Evolutionary conservation across 495 filamentous ascomycete genomes (phyloP), one percentile per base, ranked within the genome.

Genomic region (Podospora conica): DNA sequence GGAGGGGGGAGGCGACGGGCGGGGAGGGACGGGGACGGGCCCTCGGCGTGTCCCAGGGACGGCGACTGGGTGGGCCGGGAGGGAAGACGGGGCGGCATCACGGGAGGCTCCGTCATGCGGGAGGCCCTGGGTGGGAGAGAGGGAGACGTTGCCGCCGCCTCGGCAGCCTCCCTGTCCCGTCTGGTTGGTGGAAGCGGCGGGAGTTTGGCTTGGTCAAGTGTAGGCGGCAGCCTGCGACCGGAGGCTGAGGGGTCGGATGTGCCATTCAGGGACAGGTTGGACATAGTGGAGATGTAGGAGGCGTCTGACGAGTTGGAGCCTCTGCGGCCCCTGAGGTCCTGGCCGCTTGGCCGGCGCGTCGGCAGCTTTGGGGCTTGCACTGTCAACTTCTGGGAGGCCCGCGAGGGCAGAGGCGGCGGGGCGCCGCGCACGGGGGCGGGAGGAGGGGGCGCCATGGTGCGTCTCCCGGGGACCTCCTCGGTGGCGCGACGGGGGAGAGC

Each of bases 171-270:
- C 9, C 74, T 70, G 58, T 82, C 80, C 22, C 76, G 77, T 64
- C 79, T 71, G 5, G 77, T 79, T 5, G 80, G 80, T 0, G 79
- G 81, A 9, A 86, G 72, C 20, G 78, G 82, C 0, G 84, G 83
- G 0, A 86, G 75, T 29, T 80, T 81, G 8, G 82, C 77, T 61
- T 79, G 74, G 24, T 83, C 81, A 10, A 84, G 69, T 0, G 82
- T 61, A 1, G 84, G 83, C 0, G 84, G 80, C 11, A 85, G 71
- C 21, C 78, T 80, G 64, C 82, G 73, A 48, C 74, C 78, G 6
- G 75, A 25, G 1, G 11, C 28, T 20, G 72, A 20, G 72, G 68
- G 74, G 77, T 33, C 68, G 59, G 31, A 65, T 69, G 3, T 70
- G 71, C 29, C 54, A 53, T 69, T 75, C 48, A 81, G 58, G 24